Conservation (phyloP, 192 early-diverging fungal species). For the Paraglomus brasilianum region DNA sequence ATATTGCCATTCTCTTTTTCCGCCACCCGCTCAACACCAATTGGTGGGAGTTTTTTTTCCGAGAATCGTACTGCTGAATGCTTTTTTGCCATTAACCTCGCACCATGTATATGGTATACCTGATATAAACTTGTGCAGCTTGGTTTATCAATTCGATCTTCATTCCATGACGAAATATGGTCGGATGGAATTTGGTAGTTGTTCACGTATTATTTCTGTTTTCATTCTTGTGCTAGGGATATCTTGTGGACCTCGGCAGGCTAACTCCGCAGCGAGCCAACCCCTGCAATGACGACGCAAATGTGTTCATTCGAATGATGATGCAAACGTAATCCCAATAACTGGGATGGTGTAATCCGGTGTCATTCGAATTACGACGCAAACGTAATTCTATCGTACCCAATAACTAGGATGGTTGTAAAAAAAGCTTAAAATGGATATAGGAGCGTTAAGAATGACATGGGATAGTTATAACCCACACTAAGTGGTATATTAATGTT, state of each 20-base stretch:
- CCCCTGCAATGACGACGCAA: no score
- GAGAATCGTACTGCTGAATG: not conserved
- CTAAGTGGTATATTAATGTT: no score
- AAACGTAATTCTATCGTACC: no score
- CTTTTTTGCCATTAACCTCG: not conserved
- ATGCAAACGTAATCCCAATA: no score
- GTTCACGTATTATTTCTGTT: not conserved
- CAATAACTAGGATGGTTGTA: no score
- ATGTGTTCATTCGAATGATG: no score
- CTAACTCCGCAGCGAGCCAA: no score
- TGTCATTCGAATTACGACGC: no score
- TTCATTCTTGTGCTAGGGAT: conserved; percentile 4
- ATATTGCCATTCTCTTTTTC: conserved; percentile 27
- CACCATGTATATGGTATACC: not conserved
- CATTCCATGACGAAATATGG: conserved; percentile 7
- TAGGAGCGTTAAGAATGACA: no score
- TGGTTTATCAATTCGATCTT: conserved; percentile 1
- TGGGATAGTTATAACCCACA: no score
- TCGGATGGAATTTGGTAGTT: conserved; percentile 3
- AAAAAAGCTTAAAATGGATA: no score
- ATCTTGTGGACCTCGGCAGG: conserved; percentile 17
- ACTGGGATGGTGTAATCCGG: no score
- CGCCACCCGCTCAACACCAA: not conserved
- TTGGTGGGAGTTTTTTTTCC: not conserved
- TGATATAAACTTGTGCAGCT: conserved; percentile 19